Base-by-base conservation (phyloP, 495 filamentous ascomycete genomes). In the Paragyromitra xinjiangensis region DNA sequence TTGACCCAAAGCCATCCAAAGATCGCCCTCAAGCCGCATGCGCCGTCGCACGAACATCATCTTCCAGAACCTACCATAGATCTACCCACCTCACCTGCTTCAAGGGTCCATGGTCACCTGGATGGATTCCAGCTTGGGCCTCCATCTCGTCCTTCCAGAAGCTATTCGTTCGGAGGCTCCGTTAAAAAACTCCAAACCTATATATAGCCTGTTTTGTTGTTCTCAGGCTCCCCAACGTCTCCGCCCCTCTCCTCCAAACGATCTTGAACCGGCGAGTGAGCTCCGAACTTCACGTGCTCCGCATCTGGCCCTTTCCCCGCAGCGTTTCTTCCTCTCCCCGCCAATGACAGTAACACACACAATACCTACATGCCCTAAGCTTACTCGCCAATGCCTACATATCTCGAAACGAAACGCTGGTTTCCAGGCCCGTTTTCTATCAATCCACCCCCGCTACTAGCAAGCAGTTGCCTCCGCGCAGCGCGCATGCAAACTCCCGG, bases 1-100 rank as follows among this genome's bases (percentile, higher is more conserved):
- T 16, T 39, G 14, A 39, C 56, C 55, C 55, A 58, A 53, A 24
- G 16, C 50, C 50, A 53, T 53, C 50, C 53, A 56, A 22, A 63
- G 59, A 63, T 63, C 59, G 11, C 59, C 34, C 55, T 51, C n/a
- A 11, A 39, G 68, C 68, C 56, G 68, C 68, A 71, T 61, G 66
- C 48, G 11, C 39, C 56, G 73, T 71, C n/a, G 42, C 73, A 64
- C 67, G 22, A 62, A 72, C 56, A 71, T 40, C 51, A 39, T 64
- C 61, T 71, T 71, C 73, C 44, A 71, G 67, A 64, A 76, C 61
- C 70, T 73, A 65, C 73, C 50, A 73, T 6, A 77, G 73, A 77
- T 77, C 73, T 77, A 61, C 68, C 68, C 59, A 37, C 65, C 45
- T 39, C 22, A 12, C 24, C 45, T 67, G 48, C 44, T 69, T 58